phyloP scores from a whole-genome alignment of 1,284 basidiomycete species.

The Naganishia liquefaciens region DNA sequence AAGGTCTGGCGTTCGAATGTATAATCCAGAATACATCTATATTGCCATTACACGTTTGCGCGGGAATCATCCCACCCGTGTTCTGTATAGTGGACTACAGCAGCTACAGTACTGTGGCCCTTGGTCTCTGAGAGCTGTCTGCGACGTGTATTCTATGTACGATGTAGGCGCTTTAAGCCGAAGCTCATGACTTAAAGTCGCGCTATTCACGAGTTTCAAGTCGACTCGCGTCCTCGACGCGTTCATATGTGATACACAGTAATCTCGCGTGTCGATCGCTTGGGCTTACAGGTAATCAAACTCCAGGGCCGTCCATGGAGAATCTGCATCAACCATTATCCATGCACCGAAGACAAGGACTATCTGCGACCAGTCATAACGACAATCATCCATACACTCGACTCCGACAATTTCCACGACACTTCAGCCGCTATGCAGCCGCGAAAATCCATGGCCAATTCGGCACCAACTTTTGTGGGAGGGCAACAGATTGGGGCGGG shows the following conservation, averaged over 20 bases:
- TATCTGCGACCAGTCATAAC: neutral
- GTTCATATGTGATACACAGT: too few relatives aligned
- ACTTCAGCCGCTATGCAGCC: conserved; percentile 24
- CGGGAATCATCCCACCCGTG: too few relatives aligned
- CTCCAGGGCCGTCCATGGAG: neutral
- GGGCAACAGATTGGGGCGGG: conserved; percentile 14
- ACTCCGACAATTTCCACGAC: neutral
- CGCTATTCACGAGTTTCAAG: too few relatives aligned
- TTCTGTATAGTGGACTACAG: too few relatives aligned
- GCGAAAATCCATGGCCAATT: conserved; percentile 34
- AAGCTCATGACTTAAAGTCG: too few relatives aligned
- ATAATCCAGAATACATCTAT: neutral
- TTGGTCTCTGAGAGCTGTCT: too few relatives aligned
- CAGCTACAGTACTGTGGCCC: too few relatives aligned
- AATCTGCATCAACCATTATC: conserved; percentile 8
- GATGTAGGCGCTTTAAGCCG: too few relatives aligned
- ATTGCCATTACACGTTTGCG: neutral
- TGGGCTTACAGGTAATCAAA: too few relatives aligned
- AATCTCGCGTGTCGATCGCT: too few relatives aligned
- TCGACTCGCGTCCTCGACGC: too few relatives aligned
- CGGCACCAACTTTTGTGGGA: conserved; percentile 31
- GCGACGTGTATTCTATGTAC: too few relatives aligned
- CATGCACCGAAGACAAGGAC: neutral
- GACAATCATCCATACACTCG: neutral
- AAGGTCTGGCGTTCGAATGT: conserved; percentile 54